Conservation (phyloP, 352 stramenopile species). For the Phytophthora sansomeana region DNA sequence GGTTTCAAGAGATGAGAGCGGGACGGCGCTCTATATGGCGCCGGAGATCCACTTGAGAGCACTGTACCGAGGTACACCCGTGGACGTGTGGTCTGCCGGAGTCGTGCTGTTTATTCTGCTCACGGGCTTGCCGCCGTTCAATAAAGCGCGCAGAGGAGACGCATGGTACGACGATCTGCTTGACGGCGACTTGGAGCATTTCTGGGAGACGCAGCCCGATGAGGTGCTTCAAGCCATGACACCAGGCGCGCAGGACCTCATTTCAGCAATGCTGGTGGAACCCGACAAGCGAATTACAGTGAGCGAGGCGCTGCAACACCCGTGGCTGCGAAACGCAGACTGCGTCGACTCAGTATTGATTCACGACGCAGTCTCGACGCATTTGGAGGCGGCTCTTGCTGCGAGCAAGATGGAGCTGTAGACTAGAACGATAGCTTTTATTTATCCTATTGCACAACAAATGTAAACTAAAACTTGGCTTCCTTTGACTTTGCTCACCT, state of each 20-base stretch:
- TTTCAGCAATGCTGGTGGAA: constrained; percentile 72
- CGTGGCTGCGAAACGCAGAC: constrained; percentile 61
- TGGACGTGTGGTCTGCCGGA: constrained; percentile 91
- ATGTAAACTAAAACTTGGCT: constrained; percentile 29
- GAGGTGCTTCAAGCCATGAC: constrained; percentile 44
- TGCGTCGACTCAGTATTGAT: constrained; percentile 48
- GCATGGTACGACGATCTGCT: constrained; percentile 80
- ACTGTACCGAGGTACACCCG: constrained; percentile 75
- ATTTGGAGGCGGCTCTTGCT: constrained; percentile 41
- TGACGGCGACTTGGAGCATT: constrained; percentile 53
- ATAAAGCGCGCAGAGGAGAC: constrained; percentile 72
- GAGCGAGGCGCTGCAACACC: constrained; percentile 60
- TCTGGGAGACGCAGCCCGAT: constrained; percentile 64
- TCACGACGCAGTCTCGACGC: constrained; percentile 44
- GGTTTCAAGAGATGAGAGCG: constrained; percentile 65
- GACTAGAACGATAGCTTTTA: constrained; percentile 22
- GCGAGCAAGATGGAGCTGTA: constrained; percentile 19
- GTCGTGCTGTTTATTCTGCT: constrained; percentile 94
- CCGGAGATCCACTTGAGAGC: constrained; percentile 74
- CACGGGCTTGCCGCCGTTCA: constrained; percentile 90
- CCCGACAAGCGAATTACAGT: constrained; percentile 71
- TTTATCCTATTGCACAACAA: constrained; percentile 31
- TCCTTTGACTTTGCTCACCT: neutral
- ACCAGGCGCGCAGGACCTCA: constrained; percentile 71
- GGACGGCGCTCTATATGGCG: constrained; percentile 90